Percentiles rank a stretch among this genome's conserved stretches.
Conservation (phyloP, 805 yeast genomes). For the Yamadazyma nakazawae region DNA sequence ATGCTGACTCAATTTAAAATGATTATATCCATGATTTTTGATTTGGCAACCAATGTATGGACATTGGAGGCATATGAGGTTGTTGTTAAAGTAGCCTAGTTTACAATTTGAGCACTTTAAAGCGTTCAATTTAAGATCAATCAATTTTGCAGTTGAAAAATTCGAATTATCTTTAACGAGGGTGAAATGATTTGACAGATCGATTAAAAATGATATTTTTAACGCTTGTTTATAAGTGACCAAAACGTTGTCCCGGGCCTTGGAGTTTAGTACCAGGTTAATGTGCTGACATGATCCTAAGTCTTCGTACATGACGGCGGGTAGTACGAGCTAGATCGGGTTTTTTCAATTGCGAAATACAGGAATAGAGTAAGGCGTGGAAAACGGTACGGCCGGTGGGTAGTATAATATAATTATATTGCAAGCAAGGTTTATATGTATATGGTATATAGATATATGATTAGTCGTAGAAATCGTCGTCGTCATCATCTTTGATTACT, state of each 20-base stretch:
- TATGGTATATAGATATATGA: neutral
- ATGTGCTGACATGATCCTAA: constrained; percentile 47
- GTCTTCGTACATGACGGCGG: constrained; percentile 10
- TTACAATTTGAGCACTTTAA: constrained; percentile 52
- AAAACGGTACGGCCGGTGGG: neutral
- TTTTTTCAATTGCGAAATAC: constrained; percentile 3
- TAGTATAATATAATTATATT: neutral
- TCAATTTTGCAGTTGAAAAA: constrained; percentile 35
- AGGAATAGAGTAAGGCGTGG: neutral
- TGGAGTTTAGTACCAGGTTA: constrained; percentile 44
- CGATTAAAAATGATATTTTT: constrained; percentile 31
- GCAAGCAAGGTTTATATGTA: neutral
- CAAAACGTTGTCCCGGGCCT: constrained; percentile 48
- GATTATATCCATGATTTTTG: constrained; percentile 29
- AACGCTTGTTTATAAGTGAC: constrained; percentile 52
- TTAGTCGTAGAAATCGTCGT: constrained; percentile 27
- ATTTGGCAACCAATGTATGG: constrained; percentile 64
- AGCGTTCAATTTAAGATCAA: constrained; percentile 41
- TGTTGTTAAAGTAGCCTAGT: constrained; percentile 38
- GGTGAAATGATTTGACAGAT: constrained; percentile 26
- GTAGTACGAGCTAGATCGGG: constrained; percentile 4
- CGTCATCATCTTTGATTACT: constrained; percentile 47
- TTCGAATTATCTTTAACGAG: constrained; percentile 33
- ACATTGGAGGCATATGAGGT: constrained; percentile 70
- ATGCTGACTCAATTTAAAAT: constrained; percentile 33